Evolutionary conservation across 108 stramenopile genomes (phyloP).

Genomic region (Chaetoceros tenuissimus): DNA sequence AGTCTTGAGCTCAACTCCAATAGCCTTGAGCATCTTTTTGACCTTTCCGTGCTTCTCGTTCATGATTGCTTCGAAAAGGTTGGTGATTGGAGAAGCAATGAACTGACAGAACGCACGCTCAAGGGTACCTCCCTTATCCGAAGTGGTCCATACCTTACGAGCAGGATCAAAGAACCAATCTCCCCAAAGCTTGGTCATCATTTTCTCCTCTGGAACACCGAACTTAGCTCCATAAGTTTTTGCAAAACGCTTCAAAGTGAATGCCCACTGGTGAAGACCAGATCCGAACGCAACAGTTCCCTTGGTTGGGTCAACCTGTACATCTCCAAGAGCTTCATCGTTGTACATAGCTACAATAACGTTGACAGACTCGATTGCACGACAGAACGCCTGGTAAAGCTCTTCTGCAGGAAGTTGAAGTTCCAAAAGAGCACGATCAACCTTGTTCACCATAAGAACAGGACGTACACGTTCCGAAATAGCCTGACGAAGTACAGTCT

Average conservation of each 20-base stretch:
- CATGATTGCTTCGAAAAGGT: conserved; percentile 98
- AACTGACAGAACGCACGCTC: conserved; percentile 99
- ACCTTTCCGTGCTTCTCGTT: conserved; percentile 97
- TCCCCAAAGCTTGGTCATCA: conserved; percentile 99
- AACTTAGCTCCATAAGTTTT: conserved; percentile 98
- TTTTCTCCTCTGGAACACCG: conserved; percentile 93
- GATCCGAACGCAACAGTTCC: conserved; percentile 99
- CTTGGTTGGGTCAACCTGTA: conserved; percentile 97
- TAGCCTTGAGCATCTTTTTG: conserved; percentile 98
- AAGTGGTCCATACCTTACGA: conserved; percentile 92
- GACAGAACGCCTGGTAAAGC: conserved; percentile 98
- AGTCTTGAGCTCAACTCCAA: conserved; percentile 94
- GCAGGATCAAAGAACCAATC: conserved; percentile 93
- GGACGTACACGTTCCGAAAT: conserved; percentile 97
- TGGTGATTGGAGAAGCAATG: conserved; percentile 98
- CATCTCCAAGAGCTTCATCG: conserved; percentile 92
- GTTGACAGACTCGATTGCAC: conserved; percentile 99
- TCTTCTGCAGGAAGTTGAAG: conserved; percentile 98
- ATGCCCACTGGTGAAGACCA: conserved; percentile 99
- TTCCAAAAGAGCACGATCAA: conserved; percentile 98
- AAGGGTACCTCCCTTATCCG: conserved; percentile 82
- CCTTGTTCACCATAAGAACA: conserved; percentile 99
- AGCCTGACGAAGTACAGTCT: conserved; percentile 99
- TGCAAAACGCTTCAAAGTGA: conserved; percentile 99
- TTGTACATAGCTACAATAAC: conserved; percentile 99